Percentiles rank a stretch among this genome's conserved stretches.
Conservation (phyloP, 2,329 filamentous ascomycete species). For the Nothophaeocryptopus gaeumannii region DNA sequence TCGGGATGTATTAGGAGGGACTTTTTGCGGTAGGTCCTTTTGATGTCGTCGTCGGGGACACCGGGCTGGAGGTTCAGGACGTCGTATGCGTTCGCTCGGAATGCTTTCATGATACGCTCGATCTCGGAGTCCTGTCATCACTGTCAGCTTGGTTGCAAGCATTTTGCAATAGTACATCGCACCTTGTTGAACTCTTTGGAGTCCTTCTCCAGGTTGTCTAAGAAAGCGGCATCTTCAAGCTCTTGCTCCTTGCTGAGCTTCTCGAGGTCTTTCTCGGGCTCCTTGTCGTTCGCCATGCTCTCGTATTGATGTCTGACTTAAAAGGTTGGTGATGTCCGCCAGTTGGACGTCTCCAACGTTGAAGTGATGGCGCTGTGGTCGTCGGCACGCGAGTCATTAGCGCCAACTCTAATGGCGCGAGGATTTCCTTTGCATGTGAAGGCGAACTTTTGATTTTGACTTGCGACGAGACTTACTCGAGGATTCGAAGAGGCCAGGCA, state of each 20-base stretch:
- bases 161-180: constrained; percentile 17
- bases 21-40: constrained; percentile 88
- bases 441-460: too few relatives aligned
- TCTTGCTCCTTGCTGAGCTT: constrained; percentile 33
- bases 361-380: neutral
- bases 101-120: constrained; percentile 86
- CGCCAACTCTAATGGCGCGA: constrained; percentile 9
- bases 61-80: constrained; percentile 94
- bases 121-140: constrained; percentile 79
- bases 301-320: neutral
- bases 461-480: too few relatives aligned
- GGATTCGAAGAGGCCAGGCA: too few relatives aligned
- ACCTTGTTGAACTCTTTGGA: constrained; percentile 90
- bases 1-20: constrained; percentile 99
- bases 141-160: neutral
- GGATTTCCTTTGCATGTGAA: neutral
- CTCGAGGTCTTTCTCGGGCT: constrained; percentile 30
- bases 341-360: neutral
- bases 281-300: constrained; percentile 16
- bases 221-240: constrained; percentile 63
- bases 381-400: constrained; percentile 1
- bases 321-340: neutral
- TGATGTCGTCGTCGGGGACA: constrained; percentile 94
- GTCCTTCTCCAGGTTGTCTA: constrained; percentile 78
- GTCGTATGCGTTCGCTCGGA: constrained; percentile 81